phyloP scores from a whole-genome alignment of 2,329 filamentous ascomycete genomes.

The Paramyrothecium roridum region DNA sequence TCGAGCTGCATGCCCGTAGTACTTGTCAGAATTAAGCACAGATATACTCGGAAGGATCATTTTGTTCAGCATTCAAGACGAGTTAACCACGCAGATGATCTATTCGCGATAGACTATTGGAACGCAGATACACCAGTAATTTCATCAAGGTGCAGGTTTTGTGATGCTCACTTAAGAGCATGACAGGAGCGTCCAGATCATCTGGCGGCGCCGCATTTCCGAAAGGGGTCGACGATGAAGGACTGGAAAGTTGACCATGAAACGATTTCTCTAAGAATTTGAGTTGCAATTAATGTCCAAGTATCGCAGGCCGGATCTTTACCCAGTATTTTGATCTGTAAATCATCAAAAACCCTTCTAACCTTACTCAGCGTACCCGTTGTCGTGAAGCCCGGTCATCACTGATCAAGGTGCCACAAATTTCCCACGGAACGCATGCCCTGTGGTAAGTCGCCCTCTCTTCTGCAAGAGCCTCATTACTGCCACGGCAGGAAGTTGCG shows the following conservation, averaged over 20 bases:
- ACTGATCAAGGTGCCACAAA: too few species aligned
- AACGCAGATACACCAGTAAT: conserved; percentile 17
- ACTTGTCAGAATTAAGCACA: conserved; percentile 9
- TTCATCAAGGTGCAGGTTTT: conserved; percentile 25
- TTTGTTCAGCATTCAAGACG: conserved; percentile 24
- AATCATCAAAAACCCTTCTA: too few species aligned
- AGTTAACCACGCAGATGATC: conserved; percentile 28
- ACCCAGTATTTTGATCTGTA: too few species aligned
- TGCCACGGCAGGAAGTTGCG: too few species aligned
- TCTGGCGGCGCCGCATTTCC: conserved; percentile 21
- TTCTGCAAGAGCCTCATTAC: too few species aligned
- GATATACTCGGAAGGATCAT: conserved; percentile 26
- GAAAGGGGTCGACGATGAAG: conserved; percentile 19
- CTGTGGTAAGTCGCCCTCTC: too few species aligned
- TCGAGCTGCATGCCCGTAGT: conserved; percentile 17
- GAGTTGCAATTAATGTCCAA: too few species aligned
- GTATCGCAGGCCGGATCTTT: too few species aligned
- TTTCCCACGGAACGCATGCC: too few species aligned
- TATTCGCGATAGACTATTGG: conserved; percentile 34
- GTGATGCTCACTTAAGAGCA: conserved; percentile 13
- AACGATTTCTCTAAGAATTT: too few species aligned
- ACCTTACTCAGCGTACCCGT: too few species aligned
- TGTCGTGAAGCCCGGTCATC: too few species aligned
- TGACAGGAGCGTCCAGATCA: conserved; percentile 24
- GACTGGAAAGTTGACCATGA: conserved; percentile 23